Evolutionary conservation across 257 asterid genomes (phyloP).

Genomic region (Solanum phureja): DNA sequence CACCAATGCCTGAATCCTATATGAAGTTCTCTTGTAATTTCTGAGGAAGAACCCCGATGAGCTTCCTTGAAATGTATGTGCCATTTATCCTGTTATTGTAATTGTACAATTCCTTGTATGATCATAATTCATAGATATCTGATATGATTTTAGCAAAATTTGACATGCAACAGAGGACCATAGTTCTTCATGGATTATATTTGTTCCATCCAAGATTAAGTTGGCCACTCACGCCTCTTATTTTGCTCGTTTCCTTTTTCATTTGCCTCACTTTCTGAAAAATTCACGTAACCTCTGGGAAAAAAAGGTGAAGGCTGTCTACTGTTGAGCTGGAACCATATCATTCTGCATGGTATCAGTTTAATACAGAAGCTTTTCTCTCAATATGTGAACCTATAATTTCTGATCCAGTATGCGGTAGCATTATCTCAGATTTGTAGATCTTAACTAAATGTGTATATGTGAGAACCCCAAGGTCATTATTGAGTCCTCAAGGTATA

Average conservation of each 20-base stretch:
- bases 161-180: neutral
- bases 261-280: neutral
- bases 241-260: neutral
- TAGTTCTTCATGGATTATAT: neutral
- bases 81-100: neutral
- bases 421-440: neutral
- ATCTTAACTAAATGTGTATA: neutral
- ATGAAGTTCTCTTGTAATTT: neutral
- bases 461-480: neutral
- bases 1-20: neutral
- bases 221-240: neutral
- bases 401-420: neutral
- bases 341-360: neutral
- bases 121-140: neutral
- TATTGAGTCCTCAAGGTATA: neutral
- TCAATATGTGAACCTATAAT: neutral
- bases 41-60: neutral
- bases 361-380: neutral
- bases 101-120: neutral
- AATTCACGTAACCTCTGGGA: neutral
- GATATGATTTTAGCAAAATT: neutral
- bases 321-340: neutral
- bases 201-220: neutral
- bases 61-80: neutral
- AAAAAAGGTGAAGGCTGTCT: neutral